Percentiles rank a stretch among this genome's conserved stretches.
phyloP scores from a whole-genome alignment of 2,329 filamentous ascomycete species.

The Xylaria arbuscula region DNA sequence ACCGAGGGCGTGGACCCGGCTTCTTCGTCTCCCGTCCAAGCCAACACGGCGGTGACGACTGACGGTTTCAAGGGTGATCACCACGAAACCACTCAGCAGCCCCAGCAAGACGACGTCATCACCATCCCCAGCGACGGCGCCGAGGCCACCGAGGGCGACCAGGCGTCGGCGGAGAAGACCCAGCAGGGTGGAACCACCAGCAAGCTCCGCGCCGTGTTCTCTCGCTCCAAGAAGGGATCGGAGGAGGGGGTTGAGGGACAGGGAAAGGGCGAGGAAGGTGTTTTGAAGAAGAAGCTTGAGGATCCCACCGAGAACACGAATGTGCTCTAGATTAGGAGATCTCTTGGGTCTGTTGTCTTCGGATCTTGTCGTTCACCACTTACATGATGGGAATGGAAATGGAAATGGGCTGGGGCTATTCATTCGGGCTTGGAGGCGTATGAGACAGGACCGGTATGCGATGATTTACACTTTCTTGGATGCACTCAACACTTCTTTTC shows the following conservation, averaged over 20 bases:
- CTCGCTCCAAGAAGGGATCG: slow-evolving; percentile 20
- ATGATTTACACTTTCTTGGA: background rate
- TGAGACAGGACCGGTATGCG: background rate
- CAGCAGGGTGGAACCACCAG: slow-evolving; percentile 10
- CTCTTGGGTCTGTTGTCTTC: background rate
- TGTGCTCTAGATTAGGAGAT: background rate
- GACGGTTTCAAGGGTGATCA: slow-evolving; percentile 33
- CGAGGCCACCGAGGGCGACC: slow-evolving; percentile 1
- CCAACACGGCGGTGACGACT: slow-evolving; percentile 34
- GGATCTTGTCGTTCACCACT: no score
- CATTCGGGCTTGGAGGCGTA: no score
- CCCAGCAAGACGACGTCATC: slow-evolving; percentile 1
- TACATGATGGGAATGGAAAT: no score
- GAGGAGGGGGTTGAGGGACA: slow-evolving; percentile 2
- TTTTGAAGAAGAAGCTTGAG: slow-evolving; percentile 12
- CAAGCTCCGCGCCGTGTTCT: slow-evolving; percentile 26
- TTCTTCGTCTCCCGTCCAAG: slow-evolving; percentile 1
- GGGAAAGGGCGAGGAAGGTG: slow-evolving; percentile 11
- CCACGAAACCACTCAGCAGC: background rate
- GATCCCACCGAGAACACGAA: background rate
- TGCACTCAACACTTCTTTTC: slow-evolving; percentile 11
- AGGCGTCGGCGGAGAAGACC: slow-evolving; percentile 3
- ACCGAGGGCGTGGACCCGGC: slow-evolving; percentile 4
- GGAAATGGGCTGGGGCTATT: no score
- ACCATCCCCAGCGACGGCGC: background rate